Conservation (phyloP, 371 early-diverging fungal species). For the Actinomucor elegans region DNA sequence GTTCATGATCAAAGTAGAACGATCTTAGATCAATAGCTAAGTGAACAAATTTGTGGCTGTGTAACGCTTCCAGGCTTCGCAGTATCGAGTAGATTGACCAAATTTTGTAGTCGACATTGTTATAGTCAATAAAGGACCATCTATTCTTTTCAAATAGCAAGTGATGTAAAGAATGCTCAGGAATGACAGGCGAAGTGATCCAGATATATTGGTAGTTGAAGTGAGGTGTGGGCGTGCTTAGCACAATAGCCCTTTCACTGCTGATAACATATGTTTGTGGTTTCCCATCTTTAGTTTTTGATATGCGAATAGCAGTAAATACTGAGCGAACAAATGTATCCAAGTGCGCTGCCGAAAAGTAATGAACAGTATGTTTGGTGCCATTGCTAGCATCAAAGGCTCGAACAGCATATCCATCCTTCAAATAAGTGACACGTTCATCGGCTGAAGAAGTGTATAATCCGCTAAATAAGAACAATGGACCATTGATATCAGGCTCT, state of each 20-base stretch:
- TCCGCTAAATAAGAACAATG: constrained; percentile 17
- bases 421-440: constrained; percentile 2
- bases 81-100: constrained; percentile 19
- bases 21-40: constrained; percentile 10
- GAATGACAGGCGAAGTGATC: constrained; percentile 24
- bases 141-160: constrained; percentile 1
- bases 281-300: background rate
- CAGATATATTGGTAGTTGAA: constrained; percentile 20
- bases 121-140: constrained; percentile 3
- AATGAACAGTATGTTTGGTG: constrained; percentile 13
- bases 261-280: background rate
- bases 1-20: constrained; percentile 17
- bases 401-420: constrained; percentile 10
- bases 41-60: constrained; percentile 14
- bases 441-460: constrained; percentile 3
- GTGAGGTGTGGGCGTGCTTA: constrained; percentile 13
- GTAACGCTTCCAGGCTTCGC: constrained; percentile 9
- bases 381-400: constrained; percentile 14
- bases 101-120: constrained; percentile 11
- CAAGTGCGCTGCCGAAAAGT: constrained; percentile 11
- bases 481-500: constrained; percentile 14
- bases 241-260: constrained; percentile 16
- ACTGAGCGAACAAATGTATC: constrained; percentile 18
- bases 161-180: constrained; percentile 13
- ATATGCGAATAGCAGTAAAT: background rate